These are phyloP conservation scores for Alternaria sp. DNA, from an alignment of 2,329 filamentous ascomycete species.

Conservation along the genomic window DNA sequence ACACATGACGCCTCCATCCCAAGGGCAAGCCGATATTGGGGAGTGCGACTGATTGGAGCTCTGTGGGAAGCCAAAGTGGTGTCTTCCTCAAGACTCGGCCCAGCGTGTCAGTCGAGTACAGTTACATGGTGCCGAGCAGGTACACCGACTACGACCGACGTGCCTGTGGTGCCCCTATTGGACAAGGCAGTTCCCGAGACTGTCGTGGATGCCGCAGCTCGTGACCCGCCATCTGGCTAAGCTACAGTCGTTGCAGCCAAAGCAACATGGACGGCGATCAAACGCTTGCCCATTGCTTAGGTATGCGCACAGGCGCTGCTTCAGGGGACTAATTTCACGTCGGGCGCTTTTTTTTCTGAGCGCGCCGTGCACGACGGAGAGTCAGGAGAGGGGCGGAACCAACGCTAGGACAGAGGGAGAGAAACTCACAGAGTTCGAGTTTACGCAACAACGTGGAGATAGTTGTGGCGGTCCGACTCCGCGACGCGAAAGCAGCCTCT, in stretches of 20 bases:
- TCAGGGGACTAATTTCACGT: constrained; percentile 44
- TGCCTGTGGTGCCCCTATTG: constrained; percentile 12
- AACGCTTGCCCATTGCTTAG: constrained; percentile 48
- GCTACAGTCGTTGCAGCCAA: constrained; percentile 27
- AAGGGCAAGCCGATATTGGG: background rate
- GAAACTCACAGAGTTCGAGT: constrained; percentile 16
- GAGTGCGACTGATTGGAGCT: background rate
- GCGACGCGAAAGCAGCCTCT: constrained; percentile 15
- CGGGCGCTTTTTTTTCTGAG: constrained; percentile 15
- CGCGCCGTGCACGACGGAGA: constrained; percentile 25
- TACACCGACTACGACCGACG: constrained; percentile 29
- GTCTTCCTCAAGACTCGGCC: background rate
- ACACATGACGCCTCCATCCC: constrained; percentile 11
- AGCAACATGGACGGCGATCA: constrained; percentile 48
- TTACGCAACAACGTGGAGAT: constrained; percentile 34
- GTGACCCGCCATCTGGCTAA: constrained; percentile 35
- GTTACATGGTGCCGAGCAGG: constrained; percentile 30
- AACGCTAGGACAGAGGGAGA: constrained; percentile 23
- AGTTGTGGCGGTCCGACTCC: constrained; percentile 29
- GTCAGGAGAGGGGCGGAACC: constrained; percentile 27
- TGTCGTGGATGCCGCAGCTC: constrained; percentile 25
- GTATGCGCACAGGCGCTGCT: constrained; percentile 30
- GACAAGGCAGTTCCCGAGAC: constrained; percentile 32
- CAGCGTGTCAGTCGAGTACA: constrained; percentile 8
- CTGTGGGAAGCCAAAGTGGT: background rate